Evolutionary conservation across 257 asterid genomes (phyloP).

Genomic region (Nyctanthes arbortristis): DNA sequence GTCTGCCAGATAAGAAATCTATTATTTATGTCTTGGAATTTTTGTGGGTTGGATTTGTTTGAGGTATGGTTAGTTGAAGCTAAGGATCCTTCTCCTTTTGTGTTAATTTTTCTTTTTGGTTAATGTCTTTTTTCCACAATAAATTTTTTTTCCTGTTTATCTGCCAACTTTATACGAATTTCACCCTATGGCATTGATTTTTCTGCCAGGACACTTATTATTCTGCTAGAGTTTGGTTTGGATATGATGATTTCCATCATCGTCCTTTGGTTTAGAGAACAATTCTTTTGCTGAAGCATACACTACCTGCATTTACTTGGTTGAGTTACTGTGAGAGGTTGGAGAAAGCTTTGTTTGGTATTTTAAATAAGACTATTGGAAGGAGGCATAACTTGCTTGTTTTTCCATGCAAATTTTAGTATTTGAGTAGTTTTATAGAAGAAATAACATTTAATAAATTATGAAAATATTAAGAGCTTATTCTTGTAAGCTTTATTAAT

Average conservation of each 20-base stretch:
- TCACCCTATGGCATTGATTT: neutral
- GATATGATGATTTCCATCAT: neutral
- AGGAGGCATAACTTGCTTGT: neutral
- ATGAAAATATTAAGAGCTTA: neutral
- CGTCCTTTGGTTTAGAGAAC: neutral
- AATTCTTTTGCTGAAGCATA: neutral
- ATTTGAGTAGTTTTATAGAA: neutral
- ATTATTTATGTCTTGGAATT: neutral
- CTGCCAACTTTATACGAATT: neutral
- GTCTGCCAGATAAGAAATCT: neutral
- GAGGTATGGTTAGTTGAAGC: neutral
- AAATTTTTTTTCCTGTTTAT: neutral
- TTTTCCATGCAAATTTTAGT: neutral
- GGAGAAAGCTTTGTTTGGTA: neutral
- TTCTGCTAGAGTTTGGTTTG: no score
- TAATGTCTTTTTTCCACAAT: neutral
- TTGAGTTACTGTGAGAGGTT: neutral
- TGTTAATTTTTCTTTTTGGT: neutral
- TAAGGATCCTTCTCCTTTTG: neutral
- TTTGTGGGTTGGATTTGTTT: neutral
- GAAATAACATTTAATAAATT: neutral
- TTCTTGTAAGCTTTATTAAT: neutral
- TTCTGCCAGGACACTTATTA: neutral
- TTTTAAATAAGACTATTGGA: neutral
- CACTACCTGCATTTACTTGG: neutral